A percentile compares a stretch with the other conserved stretches of the same genome.
Evolutionary conservation across 345 rosid genomes (phyloP).

Genomic region (Cardamine resedifolia): DNA sequence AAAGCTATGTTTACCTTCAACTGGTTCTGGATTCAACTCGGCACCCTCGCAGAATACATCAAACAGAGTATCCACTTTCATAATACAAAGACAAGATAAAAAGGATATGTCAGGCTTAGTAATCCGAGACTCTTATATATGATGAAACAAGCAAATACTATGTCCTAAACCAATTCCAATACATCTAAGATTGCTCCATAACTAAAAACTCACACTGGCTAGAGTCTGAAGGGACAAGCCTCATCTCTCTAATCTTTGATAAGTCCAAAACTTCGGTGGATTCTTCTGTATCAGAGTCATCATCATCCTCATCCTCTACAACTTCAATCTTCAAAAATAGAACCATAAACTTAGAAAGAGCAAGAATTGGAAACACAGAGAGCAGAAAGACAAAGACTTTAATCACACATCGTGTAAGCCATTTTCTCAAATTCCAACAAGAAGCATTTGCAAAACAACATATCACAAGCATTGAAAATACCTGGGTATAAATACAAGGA

Average conservation of each 20-base stretch:
- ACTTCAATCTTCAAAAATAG: slow-evolving; percentile 61
- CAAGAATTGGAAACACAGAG: background rate
- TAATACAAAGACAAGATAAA: slow-evolving; percentile 21
- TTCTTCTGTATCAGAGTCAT: slow-evolving; percentile 65
- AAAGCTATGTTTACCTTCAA: slow-evolving; percentile 54
- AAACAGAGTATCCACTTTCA: slow-evolving; percentile 83
- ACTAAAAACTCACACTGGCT: slow-evolving; percentile 53
- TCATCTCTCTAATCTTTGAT: slow-evolving; percentile 77
- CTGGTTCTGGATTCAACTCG: slow-evolving; percentile 89
- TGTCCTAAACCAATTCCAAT: background rate
- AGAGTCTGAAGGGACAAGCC: slow-evolving; percentile 90
- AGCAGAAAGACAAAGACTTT: background rate
- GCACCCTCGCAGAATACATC: slow-evolving; percentile 90
- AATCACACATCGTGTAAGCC: background rate
- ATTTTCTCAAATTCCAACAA: background rate
- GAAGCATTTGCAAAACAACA: background rate
- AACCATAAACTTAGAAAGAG: background rate
- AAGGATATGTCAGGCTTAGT: background rate
- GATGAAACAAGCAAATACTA: slow-evolving; percentile 3
- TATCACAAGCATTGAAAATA: slow-evolving; percentile 24
- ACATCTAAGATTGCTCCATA: background rate
- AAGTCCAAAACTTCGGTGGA: slow-evolving; percentile 51
- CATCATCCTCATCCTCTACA: slow-evolving; percentile 59
- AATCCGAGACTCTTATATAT: background rate
- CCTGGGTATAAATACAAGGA: slow-evolving; percentile 94